phyloP scores from a whole-genome alignment of 176 grass and related monocot genomes.

The Oryza officinalis region DNA sequence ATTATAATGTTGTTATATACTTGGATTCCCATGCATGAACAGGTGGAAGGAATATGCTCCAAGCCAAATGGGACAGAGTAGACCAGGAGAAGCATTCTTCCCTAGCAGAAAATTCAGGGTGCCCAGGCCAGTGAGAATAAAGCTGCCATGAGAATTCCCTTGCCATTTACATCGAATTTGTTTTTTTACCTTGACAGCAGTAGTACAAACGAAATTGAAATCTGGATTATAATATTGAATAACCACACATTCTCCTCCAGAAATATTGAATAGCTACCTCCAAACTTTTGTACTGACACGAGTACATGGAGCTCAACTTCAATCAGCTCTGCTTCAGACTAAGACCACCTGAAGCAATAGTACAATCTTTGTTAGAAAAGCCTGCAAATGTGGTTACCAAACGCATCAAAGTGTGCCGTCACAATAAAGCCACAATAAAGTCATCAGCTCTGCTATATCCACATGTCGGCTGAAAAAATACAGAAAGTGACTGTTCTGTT shows the following conservation, averaged over 20 bases:
- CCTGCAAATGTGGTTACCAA: conserved; percentile 40
- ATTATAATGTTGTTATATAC: conserved; percentile 4
- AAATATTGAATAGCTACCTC: conserved; percentile 9
- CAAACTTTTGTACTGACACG: conserved; percentile 21
- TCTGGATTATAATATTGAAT: not conserved
- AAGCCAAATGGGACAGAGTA: conserved; percentile 21
- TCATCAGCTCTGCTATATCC: conserved; percentile 23
- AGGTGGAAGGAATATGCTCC: conserved; percentile 29
- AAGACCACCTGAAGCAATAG: conserved; percentile 34
- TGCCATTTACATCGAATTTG: not conserved
- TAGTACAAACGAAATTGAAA: not conserved
- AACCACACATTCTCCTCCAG: not conserved
- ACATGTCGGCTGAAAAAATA: conserved; percentile 32
- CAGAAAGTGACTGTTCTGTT: conserved; percentile 39
- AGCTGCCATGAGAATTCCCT: conserved; percentile 28
- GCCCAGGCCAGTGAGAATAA: conserved; percentile 16
- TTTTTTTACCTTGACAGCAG: not conserved
- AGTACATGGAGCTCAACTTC: conserved; percentile 15
- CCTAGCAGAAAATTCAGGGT: conserved; percentile 25
- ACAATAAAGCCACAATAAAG: conserved; percentile 33
- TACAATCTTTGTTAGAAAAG: conserved; percentile 36
- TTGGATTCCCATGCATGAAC: conserved; percentile 8
- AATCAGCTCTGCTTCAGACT: conserved; percentile 36
- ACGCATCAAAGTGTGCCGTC: conserved; percentile 31
- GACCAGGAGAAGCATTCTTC: conserved; percentile 23